Percentiles rank a stretch among this genome's conserved stretches.
phyloP scores from a whole-genome alignment of 116 monocot genomes.

The Trichopus zeylanicus region DNA sequence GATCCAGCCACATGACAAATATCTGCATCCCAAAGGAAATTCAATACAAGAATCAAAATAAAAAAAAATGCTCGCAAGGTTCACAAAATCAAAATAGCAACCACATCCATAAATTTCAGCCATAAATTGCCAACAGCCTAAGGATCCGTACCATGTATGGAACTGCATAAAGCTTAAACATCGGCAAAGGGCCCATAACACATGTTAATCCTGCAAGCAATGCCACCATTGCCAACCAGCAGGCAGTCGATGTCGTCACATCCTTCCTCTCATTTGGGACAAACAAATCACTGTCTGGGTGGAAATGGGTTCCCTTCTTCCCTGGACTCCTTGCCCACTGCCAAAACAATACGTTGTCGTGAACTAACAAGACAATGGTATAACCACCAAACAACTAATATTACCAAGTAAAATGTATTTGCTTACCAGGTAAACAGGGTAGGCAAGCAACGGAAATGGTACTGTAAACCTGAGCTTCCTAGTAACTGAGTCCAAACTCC shows the following conservation, averaged over 20 bases:
- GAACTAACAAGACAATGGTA: background rate
- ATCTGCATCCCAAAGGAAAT: constrained; percentile 21
- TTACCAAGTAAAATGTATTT: background rate
- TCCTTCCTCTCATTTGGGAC: constrained; percentile 31
- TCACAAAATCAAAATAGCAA: background rate
- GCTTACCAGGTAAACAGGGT: constrained; percentile 74
- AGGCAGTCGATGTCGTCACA: constrained; percentile 40
- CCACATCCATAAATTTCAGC: background rate
- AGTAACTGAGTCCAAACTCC: constrained; percentile 40
- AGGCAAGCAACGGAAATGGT: constrained; percentile 79
- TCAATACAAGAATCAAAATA: background rate
- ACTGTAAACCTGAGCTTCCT: constrained; percentile 47
- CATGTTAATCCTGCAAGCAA: constrained; percentile 23
- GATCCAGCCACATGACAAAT: constrained; percentile 58
- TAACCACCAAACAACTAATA: background rate
- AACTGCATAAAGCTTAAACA: constrained; percentile 49
- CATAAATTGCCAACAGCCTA: background rate
- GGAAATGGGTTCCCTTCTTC: constrained; percentile 51
- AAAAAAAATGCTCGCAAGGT: background rate
- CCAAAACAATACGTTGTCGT: background rate
- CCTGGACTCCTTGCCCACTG: constrained; percentile 42
- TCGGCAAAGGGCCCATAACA: constrained; percentile 31
- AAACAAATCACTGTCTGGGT: constrained; percentile 51
- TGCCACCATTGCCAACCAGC: constrained; percentile 42
- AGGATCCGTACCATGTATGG: constrained; percentile 38